Percentiles rank a stretch among this genome's conserved stretches.
Evolutionary conservation across 176 grass and related monocot genomes (phyloP).

Genomic region (Elymus sibiricus): DNA sequence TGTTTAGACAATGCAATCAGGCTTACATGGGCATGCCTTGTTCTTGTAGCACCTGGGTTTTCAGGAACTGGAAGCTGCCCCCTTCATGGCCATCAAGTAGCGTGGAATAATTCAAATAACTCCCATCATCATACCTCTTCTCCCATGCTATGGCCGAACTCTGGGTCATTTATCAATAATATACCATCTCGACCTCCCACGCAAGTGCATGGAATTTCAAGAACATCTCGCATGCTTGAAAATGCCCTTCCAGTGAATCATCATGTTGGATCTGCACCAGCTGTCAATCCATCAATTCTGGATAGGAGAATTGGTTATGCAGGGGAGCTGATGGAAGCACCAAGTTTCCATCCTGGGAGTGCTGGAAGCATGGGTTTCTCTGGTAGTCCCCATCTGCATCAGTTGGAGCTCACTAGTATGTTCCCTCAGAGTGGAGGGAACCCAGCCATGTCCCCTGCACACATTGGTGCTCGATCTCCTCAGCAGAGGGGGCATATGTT

Average conservation of each 20-base stretch:
- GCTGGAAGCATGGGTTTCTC: constrained; percentile 61
- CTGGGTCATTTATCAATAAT: constrained; percentile 46
- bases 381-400: constrained; percentile 52
- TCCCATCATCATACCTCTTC: constrained; percentile 39
- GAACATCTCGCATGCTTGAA: constrained; percentile 49
- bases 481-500: constrained; percentile 79
- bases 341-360: constrained; percentile 53
- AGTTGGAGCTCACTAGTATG: constrained; percentile 52
- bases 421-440: constrained; percentile 44
- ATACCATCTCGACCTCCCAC: constrained; percentile 36
- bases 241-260: constrained; percentile 39
- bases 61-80: constrained; percentile 71
- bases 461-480: constrained; percentile 63
- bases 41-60: constrained; percentile 52
- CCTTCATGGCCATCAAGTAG: constrained; percentile 59
- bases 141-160: constrained; percentile 58
- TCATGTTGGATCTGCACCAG: constrained; percentile 85
- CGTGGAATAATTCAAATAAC: constrained; percentile 54
- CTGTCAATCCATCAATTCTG: constrained; percentile 60
- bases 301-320: constrained; percentile 50
- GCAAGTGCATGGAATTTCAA: constrained; percentile 50
- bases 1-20: constrained; percentile 9
- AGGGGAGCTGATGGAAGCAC: constrained; percentile 41
- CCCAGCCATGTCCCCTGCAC: constrained; percentile 42
- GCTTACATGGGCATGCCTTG: constrained; percentile 16